Base-by-base conservation (phyloP, 2,329 filamentous ascomycete genomes). In the Thielaviopsis musarum region DNA sequence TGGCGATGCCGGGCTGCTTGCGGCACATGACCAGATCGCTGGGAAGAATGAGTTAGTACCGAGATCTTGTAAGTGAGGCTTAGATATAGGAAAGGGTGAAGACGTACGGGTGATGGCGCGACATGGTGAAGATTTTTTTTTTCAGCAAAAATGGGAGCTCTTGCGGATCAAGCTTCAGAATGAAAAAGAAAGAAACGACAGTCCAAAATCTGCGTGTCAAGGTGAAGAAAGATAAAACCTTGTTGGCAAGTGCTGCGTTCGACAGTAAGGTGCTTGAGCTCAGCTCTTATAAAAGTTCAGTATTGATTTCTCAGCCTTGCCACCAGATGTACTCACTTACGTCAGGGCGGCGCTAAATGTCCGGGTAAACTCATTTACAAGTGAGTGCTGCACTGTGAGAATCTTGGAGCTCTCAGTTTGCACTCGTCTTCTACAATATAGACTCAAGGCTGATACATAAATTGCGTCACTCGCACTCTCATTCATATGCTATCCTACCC, bases 1-100 rank as follows among this genome's bases (percentile, higher is more conserved):
- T 95, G 68, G 91, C 88, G 71, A 97, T 96, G 74, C 93, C 93
- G 62, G 91, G 79, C 72, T 95, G 91, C 77, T 98, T 98, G 77
- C 91, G 91, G 82, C 93, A 98, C 91, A 97, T 97, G 67, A 98
- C 93, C 66, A 98, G 85, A 78, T 98, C 93, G 73, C 85, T 88
- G 52, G 54, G 38, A 38, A 38, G 59, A 52, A 56, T 41, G 54
- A 59, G 30, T 41, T 34, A 34, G 30, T 10, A 34, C 30, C 6
- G 10, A 2, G 30, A 7, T 34, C 30, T 34, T 34, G 30, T 34
- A 34, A 34, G 10, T 34, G 30, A 34, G 30, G 6, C 9, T 12
- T 10, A 7, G 10, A 12, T 10, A 34, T 10, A 9, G 10, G 5
- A 34, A 34, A 34, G 30, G 10, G 9, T 34, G 19, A 51, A 38